A percentile compares a stretch with the other conserved stretches of the same genome.
These are phyloP conservation scores for Selenicereus undatus DNA, from an alignment of 148 eudicot genomes.

Conservation along the genomic window DNA sequence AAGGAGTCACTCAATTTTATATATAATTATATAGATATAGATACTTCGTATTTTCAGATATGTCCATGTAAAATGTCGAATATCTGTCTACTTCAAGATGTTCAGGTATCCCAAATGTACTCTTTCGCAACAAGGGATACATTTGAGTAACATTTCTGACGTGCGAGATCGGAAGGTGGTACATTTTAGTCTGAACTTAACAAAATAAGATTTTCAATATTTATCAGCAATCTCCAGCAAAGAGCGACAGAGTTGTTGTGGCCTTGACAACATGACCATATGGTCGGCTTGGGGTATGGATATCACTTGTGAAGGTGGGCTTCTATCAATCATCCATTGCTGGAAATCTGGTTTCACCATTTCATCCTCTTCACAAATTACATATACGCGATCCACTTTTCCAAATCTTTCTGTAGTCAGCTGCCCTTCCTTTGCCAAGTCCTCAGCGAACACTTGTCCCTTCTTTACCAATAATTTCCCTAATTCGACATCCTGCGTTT, in stretches of 20 bases:
- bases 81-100: no score
- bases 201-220: not conserved
- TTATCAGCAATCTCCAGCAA: not conserved
- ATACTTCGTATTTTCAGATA: no score
- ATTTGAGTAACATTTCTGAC: no score
- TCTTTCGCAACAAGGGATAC: no score
- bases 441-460: not conserved
- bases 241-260: not conserved
- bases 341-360: not conserved
- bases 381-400: not conserved
- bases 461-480: constrained; percentile 11
- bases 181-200: no score
- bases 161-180: no score
- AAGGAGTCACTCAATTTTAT: no score
- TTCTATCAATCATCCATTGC: not conserved
- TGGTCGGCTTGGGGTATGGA: constrained; percentile 2
- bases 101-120: no score
- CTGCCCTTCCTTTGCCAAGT: not conserved
- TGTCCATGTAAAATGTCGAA: no score
- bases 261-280: not conserved
- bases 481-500: constrained; percentile 37
- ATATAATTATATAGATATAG: no score
- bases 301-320: not conserved
- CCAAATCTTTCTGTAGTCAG: not conserved
- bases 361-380: not conserved